Evolutionary conservation across 2,329 filamentous ascomycete genomes (phyloP).

Genomic region (Hymenoscyphus scutula): DNA sequence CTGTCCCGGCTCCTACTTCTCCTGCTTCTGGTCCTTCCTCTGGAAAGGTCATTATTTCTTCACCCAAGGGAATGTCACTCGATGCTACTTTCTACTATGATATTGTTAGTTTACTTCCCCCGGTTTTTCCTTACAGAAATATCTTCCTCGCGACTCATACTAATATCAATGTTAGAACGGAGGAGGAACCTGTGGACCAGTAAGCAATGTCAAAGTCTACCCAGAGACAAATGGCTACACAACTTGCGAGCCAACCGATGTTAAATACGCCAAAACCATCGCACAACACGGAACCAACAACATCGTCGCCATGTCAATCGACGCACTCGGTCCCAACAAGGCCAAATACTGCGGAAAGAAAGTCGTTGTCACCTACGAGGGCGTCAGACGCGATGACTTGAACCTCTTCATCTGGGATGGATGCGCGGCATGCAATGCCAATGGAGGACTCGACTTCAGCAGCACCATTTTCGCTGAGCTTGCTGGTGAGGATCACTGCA

Average conservation of each 20-base stretch:
- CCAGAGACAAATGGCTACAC: not conserved
- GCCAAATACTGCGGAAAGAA: constrained; percentile 5
- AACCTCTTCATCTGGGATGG: constrained; percentile 4
- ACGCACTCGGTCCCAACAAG: not conserved
- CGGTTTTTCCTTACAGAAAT: too few species aligned
- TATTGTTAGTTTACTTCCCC: not conserved
- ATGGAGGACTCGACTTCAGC: constrained; percentile 1
- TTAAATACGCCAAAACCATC: not conserved
- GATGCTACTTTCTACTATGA: constrained; percentile 7
- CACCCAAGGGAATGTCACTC: not conserved
- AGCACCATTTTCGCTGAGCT: not conserved
- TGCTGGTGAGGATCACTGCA: not conserved
- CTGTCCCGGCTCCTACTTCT: not conserved
- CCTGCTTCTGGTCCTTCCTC: not conserved
- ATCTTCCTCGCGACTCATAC: too few species aligned
- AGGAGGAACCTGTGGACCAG: not conserved
- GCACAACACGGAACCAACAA: constrained; percentile 4
- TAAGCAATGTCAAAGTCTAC: not conserved
- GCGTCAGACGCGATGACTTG: not conserved
- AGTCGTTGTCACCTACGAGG: not conserved
- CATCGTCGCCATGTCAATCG: not conserved
- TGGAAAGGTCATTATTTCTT: not conserved
- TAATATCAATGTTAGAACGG: not conserved
- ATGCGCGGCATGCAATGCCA: not conserved
- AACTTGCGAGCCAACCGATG: not conserved